Evolutionary conservation across 2,329 filamentous ascomycete species (phyloP).

Genomic region (Zopfia rhizophila): DNA sequence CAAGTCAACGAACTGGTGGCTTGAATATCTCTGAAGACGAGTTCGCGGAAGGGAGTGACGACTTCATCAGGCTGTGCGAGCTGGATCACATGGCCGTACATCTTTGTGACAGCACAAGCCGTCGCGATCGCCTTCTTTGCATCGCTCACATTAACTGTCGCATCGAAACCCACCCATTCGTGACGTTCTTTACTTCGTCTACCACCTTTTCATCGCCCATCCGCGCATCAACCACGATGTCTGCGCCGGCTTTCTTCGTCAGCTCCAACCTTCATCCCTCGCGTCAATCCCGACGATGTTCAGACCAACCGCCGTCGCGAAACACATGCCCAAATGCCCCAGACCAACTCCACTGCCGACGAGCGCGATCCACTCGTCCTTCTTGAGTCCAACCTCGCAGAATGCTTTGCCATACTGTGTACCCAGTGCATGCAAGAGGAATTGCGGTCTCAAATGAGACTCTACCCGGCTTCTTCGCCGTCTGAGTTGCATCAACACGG

Average conservation of each 20-base stretch:
- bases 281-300: constrained; percentile 66
- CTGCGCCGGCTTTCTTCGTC: constrained; percentile 59
- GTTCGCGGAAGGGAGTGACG: constrained; percentile 56
- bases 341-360: no score
- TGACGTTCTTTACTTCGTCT: constrained; percentile 59
- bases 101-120: constrained; percentile 66
- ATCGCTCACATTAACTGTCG: constrained; percentile 66
- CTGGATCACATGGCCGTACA: constrained; percentile 68
- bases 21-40: constrained; percentile 65
- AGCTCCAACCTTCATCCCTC: constrained; percentile 63
- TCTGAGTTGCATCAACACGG: constrained; percentile 59
- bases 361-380: no score
- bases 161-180: constrained; percentile 63
- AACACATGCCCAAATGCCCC: no score
- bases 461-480: constrained; percentile 59
- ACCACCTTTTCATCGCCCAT: constrained; percentile 60
- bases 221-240: constrained; percentile 64
- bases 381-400: no score
- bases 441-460: no score
- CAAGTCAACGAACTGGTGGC: constrained; percentile 60
- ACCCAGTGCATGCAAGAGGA: no score
- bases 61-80: constrained; percentile 60
- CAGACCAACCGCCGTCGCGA: constrained; percentile 63
- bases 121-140: constrained; percentile 61
- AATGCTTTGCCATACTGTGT: no score